Evolutionary conservation across 768 basidiomycete species (phyloP), one percentile per base, ranked within the genome.

Genomic region (Macrolepiota albuminosa): DNA sequence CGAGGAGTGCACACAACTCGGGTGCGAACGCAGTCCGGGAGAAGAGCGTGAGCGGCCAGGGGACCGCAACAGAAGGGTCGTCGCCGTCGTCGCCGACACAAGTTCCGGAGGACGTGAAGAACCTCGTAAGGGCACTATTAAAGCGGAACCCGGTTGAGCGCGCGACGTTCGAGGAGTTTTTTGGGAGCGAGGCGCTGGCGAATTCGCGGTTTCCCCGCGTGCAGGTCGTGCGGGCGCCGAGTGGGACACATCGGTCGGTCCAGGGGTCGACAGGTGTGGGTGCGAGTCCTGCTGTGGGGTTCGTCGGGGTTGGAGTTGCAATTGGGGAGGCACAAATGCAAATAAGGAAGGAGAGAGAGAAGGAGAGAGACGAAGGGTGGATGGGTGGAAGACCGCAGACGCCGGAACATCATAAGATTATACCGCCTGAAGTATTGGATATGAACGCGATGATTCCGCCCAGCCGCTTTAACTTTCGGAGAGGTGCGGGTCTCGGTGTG

Each of bases 81-180:
- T 21, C 42, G n/a, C 8, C n/a, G 42, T 42, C 40, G 40, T 42
- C 40, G 40, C 18, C n/a, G 73, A 11, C 77, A 8, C 76, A 77
- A 3, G 92, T 96, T 8, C 84, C 94, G 2, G 67, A 72, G 8
- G 96, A 97, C 67, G 81, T 99, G 71, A 98, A 99, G 75, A 81
- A 81, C 36, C 86, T 98, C 54, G 93, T 98, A 36, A 82, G 93
- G 18, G 71, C 76, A n/a, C 76, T 99, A 51, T 77, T 99, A 52
- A 93, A 89, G 72, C 85, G 92, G 33, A 84, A 87, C 43, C 95
- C 97, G 0, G 81, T 79, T 0, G 91, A 97, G 69, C 81, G 96
- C 2, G 88, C 93, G 26, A 87, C 81, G 58, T 99, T 95, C 61
- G 91, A 95, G 13, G 92, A 95, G 45, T 98, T 97, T 75, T 99